These are phyloP conservation scores for Blepharisma undulans DNA, from an alignment of 169 alveolate species.

Conservation along the genomic window DNA sequence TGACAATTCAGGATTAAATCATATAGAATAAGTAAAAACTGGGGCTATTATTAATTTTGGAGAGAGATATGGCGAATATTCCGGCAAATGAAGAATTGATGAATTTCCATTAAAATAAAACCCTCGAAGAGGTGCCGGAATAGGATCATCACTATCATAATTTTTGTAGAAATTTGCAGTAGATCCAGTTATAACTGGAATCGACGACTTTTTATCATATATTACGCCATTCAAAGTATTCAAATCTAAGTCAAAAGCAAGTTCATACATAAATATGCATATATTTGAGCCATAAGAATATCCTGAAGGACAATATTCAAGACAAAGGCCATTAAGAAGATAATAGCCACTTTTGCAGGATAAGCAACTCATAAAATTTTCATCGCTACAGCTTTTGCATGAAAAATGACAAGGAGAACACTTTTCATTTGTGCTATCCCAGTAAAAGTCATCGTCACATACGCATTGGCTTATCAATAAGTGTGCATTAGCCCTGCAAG, in stretches of 20 bases:
- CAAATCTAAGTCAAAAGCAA: background rate
- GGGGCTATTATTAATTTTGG: background rate
- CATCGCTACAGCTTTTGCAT: background rate
- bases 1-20: background rate
- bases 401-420: background rate
- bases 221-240: background rate
- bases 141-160: background rate
- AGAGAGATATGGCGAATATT: background rate
- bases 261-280: background rate
- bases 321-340: background rate
- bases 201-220: background rate
- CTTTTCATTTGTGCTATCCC: background rate
- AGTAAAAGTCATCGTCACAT: background rate
- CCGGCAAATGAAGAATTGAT: background rate
- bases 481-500: background rate
- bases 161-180: background rate
- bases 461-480: background rate
- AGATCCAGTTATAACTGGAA: background rate
- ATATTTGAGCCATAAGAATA: background rate
- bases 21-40: background rate
- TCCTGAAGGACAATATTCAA: background rate
- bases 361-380: background rate
- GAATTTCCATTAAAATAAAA: slow-evolving; percentile 13
- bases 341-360: background rate
- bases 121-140: slow-evolving; percentile 6